Base-by-base conservation (phyloP, 257 asterid genomes). In the Vinca minor region DNA sequence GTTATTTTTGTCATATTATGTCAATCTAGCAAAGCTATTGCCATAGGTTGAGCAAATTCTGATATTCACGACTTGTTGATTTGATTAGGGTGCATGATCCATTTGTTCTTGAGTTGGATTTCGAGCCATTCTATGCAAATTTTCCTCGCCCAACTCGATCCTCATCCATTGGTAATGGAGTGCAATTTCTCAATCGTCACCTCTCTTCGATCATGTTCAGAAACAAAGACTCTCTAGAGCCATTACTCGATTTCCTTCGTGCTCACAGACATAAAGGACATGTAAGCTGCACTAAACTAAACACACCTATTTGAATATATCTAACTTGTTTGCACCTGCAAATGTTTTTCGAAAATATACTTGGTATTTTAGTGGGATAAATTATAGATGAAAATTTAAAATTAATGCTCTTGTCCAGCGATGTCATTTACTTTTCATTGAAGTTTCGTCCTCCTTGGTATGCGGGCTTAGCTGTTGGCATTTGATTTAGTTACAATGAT, bases 181-280 rank as follows among this genome's bases (percentile, higher is more conserved):
- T 93, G 73, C 97, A 89, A 63, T 93, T 93, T 83, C 96, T 93
- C 68, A 89, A 93, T 58, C 96, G 96, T 5, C 99, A 89, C 76
- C 95, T 93, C 64, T 93, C 99, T 62, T 93, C 99, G 55, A 73
- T 80, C 84, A 77, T 93, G 99, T 89, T 93, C 47, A 85, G 94
- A 67, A 87, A 77, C 82, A 87, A 84, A 77, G 99, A 93, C 2
- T 89, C 83, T 61, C 73, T 93, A 17, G 96, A 93, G 72, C 99
- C 99, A 0, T 67, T 93, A 65, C 95, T 93, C 66, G 84, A 85
- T 79, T 93, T 93, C 80, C 99, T 93, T 38, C 75, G 96, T 65
- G 89, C 73, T 20, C 97, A 93, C 83, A 80, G 17, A 25, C 81
- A 85, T 73, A 87, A 85, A 79, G 99, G 99, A 50, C 87, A 85